These are phyloP conservation scores for Eimeria falciformis DNA, from an alignment of 169 alveolate species.

Conservation along the genomic window DNA sequence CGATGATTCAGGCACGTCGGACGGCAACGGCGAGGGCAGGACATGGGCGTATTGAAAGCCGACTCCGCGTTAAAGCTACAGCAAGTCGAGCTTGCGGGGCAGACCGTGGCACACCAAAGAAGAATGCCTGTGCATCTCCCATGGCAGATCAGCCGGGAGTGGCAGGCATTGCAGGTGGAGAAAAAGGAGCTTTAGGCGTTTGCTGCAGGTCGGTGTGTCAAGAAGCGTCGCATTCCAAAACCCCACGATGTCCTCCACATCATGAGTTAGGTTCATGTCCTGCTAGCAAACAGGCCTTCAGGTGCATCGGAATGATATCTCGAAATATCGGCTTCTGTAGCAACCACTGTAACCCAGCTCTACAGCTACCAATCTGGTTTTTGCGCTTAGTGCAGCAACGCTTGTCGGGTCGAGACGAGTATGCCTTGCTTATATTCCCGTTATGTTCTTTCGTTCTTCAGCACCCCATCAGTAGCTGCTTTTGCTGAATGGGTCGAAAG, in stretches of 20 bases:
- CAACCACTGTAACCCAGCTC: not conserved
- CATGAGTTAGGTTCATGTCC: not conserved
- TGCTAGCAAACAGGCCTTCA: not conserved
- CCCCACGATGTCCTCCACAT: not conserved
- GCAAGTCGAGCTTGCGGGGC: not conserved
- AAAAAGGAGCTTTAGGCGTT: not conserved
- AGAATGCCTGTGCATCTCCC: not conserved
- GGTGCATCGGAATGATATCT: not conserved
- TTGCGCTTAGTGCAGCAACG: not conserved
- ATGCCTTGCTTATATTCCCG: not conserved
- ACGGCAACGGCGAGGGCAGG: not conserved
- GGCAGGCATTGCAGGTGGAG: slow-evolving; percentile 22
- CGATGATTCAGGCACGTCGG: slow-evolving; percentile 35
- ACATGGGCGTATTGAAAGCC: slow-evolving; percentile 20
- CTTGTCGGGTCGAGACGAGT: not conserved
- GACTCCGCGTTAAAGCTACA: not conserved
- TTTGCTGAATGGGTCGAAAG: slow-evolving; percentile 49
- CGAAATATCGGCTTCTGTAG: not conserved
- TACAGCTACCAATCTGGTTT: not conserved
- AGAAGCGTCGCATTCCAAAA: slow-evolving; percentile 14
- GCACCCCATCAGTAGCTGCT: slow-evolving; percentile 50
- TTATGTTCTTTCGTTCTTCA: not conserved
- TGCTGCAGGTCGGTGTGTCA: not conserved
- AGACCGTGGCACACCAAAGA: not conserved
- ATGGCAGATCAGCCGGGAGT: slow-evolving; percentile 12